Evolutionary conservation across 2,329 filamentous ascomycete genomes (phyloP).

Genomic region (Fusarium subtropicale): DNA sequence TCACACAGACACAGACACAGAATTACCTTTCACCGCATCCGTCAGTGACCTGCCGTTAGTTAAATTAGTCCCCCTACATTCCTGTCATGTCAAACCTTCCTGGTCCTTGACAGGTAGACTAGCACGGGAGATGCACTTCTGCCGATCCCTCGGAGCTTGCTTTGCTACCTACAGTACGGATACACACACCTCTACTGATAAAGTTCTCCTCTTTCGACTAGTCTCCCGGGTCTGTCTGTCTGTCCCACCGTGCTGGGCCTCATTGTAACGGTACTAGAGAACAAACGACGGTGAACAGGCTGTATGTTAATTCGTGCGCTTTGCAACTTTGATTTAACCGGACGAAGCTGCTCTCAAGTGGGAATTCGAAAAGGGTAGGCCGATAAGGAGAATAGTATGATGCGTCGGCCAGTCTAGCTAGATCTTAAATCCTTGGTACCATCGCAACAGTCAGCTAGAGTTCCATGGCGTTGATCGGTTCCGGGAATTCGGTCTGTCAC

Average conservation of each 20-base stretch:
- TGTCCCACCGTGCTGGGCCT: slow-evolving; percentile 3
- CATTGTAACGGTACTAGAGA: not conserved
- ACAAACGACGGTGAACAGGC: not conserved
- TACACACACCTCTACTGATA: not conserved
- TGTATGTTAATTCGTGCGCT: not conserved
- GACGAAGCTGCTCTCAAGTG: not conserved
- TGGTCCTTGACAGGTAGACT: slow-evolving; percentile 5
- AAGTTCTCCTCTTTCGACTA: not conserved
- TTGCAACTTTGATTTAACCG: not conserved
- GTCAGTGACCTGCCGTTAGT: not conserved
- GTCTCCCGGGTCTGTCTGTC: not conserved
- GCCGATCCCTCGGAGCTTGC: slow-evolving; percentile 20
- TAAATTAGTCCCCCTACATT: slow-evolving; percentile 7
- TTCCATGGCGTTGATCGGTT: slow-evolving; percentile 11
- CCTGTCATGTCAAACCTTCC: slow-evolving; percentile 8
- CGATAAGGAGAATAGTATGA: not conserved
- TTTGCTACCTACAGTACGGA: not conserved
- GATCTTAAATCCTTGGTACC: slow-evolving; percentile 3
- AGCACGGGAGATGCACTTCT: slow-evolving; percentile 15
- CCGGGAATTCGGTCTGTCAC: slow-evolving; percentile 20
- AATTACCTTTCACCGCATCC: not conserved
- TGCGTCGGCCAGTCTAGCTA: slow-evolving; percentile 24
- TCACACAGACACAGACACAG: not conserved
- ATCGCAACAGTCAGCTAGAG: not conserved
- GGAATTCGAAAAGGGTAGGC: not conserved